Evolutionary conservation across 73 alveolate species (phyloP).

Genomic region (Stentor coeruleus): DNA sequence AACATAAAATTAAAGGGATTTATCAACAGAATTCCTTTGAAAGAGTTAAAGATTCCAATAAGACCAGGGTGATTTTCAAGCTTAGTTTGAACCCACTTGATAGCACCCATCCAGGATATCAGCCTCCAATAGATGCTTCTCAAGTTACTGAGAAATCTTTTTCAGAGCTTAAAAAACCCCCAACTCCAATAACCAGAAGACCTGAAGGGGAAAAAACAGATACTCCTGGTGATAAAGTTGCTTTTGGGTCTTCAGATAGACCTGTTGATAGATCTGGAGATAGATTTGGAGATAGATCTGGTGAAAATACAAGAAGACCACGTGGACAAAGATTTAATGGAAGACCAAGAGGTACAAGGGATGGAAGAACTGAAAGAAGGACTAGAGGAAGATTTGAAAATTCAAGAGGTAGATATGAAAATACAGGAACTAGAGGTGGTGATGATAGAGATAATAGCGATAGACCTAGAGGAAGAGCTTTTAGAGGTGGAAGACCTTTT

Average conservation of each 20-base stretch:
- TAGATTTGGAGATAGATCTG: neutral
- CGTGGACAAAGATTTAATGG: neutral
- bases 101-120: neutral
- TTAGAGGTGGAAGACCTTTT: neutral
- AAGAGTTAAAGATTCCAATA: neutral
- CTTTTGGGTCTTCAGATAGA: too few relatives aligned
- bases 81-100: slow-evolving; percentile 1
- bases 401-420: neutral
- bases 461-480: neutral
- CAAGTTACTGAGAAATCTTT: slow-evolving; percentile 5
- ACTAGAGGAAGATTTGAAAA: neutral
- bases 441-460: too few relatives aligned
- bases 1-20: slow-evolving; percentile 8
- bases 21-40: slow-evolving; percentile 10
- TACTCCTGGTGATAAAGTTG: too few relatives aligned
- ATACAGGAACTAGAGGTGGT: neutral
- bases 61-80: slow-evolving; percentile 20
- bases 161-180: slow-evolving; percentile 7
- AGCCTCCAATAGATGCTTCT: slow-evolving; percentile 12
- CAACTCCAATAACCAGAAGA: neutral
- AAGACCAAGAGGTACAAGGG: neutral
- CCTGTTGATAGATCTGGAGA: too few relatives aligned
- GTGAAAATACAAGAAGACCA: neutral
- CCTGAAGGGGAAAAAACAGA: too few relatives aligned
- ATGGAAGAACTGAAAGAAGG: too few relatives aligned